Conservation (phyloP, 371 early-diverging fungal genomes). For the Coemansia sp. region DNA sequence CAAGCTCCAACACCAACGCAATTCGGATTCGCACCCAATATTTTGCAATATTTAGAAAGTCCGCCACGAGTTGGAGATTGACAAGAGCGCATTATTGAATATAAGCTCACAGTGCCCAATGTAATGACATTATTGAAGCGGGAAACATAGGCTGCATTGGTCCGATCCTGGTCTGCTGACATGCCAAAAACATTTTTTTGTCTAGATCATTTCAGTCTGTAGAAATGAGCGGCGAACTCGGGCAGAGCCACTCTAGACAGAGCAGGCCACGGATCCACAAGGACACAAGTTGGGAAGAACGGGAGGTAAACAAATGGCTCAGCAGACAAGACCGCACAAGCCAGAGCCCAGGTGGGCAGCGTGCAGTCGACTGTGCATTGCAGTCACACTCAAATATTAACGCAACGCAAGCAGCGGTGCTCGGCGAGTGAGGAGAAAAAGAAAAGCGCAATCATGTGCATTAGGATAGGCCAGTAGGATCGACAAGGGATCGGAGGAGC, state of each 20-base stretch:
- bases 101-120: background rate
- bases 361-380: background rate
- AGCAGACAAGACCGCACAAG: background rate
- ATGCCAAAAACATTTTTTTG: background rate
- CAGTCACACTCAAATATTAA: background rate
- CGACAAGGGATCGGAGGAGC: slow-evolving; percentile 1
- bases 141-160: too few species aligned
- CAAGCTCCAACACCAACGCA: background rate
- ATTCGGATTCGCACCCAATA: background rate
- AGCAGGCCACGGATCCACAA: background rate
- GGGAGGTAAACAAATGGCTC: background rate
- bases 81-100: background rate
- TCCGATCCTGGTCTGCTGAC: background rate
- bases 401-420: background rate
- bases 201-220: background rate
- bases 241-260: background rate
- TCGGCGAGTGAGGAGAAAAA: background rate
- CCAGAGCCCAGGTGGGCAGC: background rate
- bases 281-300: background rate
- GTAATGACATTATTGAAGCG: background rate
- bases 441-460: slow-evolving; percentile 2
- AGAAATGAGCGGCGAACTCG: background rate
- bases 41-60: background rate
- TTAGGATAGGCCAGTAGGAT: background rate
- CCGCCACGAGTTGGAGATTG: slow-evolving; percentile 1